Percentiles rank a stretch among this genome's conserved stretches.
Conservation (phyloP, 352 stramenopile species). For the Globisporangium mamillatum region DNA sequence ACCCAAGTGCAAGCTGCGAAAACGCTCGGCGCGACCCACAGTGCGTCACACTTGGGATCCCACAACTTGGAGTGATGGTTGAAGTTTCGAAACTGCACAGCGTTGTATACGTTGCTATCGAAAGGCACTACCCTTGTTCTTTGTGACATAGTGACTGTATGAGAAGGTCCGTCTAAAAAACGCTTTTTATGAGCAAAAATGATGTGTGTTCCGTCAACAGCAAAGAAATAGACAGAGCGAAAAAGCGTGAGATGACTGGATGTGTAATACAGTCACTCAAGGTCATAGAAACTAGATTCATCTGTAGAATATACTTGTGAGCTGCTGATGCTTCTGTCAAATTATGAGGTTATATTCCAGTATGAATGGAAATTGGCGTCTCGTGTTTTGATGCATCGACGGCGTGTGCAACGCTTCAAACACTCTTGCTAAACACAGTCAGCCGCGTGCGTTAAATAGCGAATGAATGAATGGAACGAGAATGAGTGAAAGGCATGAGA, state of each 20-base stretch:
- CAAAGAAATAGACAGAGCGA: conserved; percentile 2
- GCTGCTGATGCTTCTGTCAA: not conserved
- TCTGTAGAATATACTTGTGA: not conserved
- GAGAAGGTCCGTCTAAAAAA: too few species aligned
- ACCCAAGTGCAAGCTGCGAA: not conserved
- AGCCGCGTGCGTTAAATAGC: not conserved
- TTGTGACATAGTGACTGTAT: not conserved
- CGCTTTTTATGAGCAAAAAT: not conserved
- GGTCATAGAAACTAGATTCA: not conserved
- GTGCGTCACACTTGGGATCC: conserved; percentile 7
- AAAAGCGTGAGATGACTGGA: not conserved
- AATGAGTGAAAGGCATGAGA: not conserved
- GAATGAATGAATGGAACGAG: conserved; percentile 1
- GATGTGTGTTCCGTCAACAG: not conserved
- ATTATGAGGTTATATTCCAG: not conserved
- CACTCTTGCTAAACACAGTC: not conserved
- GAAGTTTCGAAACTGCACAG: conserved; percentile 5
- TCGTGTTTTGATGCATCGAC: not conserved
- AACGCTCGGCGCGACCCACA: conserved; percentile 4
- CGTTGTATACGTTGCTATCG: not conserved
- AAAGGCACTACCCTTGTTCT: not conserved
- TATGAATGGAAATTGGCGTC: not conserved
- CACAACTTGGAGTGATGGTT: conserved; percentile 10
- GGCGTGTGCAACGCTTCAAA: conserved; percentile 5
- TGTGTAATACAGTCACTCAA: not conserved